Base-by-base conservation (phyloP, 768 basidiomycete species). In the Termitomyces sp. region DNA sequence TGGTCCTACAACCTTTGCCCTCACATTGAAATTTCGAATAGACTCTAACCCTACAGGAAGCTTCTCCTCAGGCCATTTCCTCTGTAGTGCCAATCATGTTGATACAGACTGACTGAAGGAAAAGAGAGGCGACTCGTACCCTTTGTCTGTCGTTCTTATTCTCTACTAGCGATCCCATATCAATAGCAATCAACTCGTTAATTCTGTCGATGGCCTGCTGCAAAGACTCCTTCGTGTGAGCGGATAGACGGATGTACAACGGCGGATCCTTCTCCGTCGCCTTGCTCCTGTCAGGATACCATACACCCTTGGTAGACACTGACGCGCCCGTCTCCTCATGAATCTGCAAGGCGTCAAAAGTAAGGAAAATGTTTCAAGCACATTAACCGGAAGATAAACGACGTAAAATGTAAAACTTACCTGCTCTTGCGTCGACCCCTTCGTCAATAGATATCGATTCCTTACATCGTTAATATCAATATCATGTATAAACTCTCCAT, bases 31-130 rank as follows among this genome's bases (percentile, higher is more conserved):
- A 71, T 98, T 98, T 49, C 96, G 81, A 62, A 98, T 83, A 51
- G 85, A 87, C 15, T 98, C 95, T 51, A 99, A 68, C 3, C 85
- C 87, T 40, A 99, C 91, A 0, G 85, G 86, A 9, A 98, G 72
- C 70, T 97, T 98, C 71, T 95, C 94, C 69, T 98, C 96, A 1
- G 95, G 94, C 96, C 96, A 98, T 83, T 96, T 97, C 53, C 92
- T 80, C 90, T 93, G 53, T 21, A 6, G 47, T 17, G 19, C 11
- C 45, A 30, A 21, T 14, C 44, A 44, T 30, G 28, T 38, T 37
- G 41, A 24, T 7, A 19, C 19, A 48, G 32, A 10, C 11, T 6
- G 17, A 45, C 8, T 12, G 5, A 24, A 47, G 22, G 26, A 43
- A 30, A 53, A 64, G 10, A 30, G 28, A 44, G 17, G 56, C 69